These are phyloP conservation scores for Candida nemodendra DNA, from an alignment of 805 yeast species.

Conservation along the genomic window DNA sequence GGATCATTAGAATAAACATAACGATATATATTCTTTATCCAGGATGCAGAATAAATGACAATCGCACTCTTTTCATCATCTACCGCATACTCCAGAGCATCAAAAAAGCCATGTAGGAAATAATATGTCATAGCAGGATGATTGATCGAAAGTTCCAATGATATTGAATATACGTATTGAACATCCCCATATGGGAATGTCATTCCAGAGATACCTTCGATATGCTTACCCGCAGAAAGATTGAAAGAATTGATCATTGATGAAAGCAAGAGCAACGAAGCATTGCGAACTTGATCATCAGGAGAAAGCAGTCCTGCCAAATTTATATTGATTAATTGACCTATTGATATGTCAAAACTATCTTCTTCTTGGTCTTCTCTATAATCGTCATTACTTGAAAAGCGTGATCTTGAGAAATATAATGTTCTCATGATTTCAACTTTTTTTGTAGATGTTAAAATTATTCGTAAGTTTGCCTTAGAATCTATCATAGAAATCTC, in stretches of 20 bases:
- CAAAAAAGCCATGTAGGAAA: conserved; percentile 49
- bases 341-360: conserved; percentile 40
- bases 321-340: conserved; percentile 61
- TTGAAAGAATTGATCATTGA: conserved; percentile 60
- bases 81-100: conserved; percentile 45
- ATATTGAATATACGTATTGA: conserved; percentile 56
- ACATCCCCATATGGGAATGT: conserved; percentile 68
- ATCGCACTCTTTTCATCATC: conserved; percentile 36
- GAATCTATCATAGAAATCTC: conserved; percentile 47
- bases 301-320: conserved; percentile 67
- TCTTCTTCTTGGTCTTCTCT: conserved; percentile 36
- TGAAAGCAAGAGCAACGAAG: conserved; percentile 63
- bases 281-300: conserved; percentile 55
- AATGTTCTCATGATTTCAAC: conserved; percentile 69
- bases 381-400: conserved; percentile 23
- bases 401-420: conserved; percentile 61
- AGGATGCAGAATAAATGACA: conserved; percentile 61
- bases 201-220: conserved; percentile 55
- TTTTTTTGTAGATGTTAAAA: conserved; percentile 49
- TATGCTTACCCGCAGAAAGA: conserved; percentile 56
- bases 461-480: conserved; percentile 34
- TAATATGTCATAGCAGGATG: conserved; percentile 62
- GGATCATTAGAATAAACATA: conserved; percentile 55
- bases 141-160: conserved; percentile 52
- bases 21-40: conserved; percentile 67